Base-by-base conservation (phyloP, 1,139 yeast species). In the Kazachstania sp. region DNA sequence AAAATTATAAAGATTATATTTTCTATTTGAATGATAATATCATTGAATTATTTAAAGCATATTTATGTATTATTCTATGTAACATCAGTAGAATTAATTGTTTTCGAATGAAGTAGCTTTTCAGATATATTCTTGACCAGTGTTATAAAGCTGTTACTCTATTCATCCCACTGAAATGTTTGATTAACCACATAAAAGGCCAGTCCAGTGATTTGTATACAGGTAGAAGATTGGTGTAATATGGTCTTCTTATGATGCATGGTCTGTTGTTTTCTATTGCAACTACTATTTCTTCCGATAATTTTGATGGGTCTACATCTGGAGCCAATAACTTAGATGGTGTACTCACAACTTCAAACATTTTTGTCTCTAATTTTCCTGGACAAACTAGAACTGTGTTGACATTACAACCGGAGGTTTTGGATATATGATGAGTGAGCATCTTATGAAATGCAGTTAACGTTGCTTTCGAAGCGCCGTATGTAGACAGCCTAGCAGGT, bases 401-500 rank as follows among this genome's bases (percentile, higher is more conserved):
- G 19, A 88, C 75, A 4, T 42, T 45, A 68, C 6, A 26, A 5
- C 4, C 74, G 66, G 0, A 66, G 0, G 81, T 81, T 0, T 76
- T 70, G 0, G 81, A 81, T 36, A 86, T 62, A 60, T 86, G 95
- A 54, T 79, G 78, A 2, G 43, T 79, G 37, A 90, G 68, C 0
- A 92, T 81, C 60, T 86, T 95, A 61, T 90, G 97, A 41, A 88
- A 68, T 0, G 94, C 88, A 45, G 90, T 75, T 30, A 86, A 65
- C 0, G 95, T 97, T 0, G 95, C 83, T 64, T 90, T 90, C 8
- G 95, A 78, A 0, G 97, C 95, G 0, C 96, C 95, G 58, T 90
- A 90, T 0, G 86, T 86, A 37, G 74, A 77, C 48, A 86, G 70
- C 32, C 82, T 70, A 6, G 95, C 92, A 0, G 97, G 97, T 0